phyloP scores from a whole-genome alignment of 1,284 basidiomycete species.

The Mycosarcoma mackinlayi region DNA sequence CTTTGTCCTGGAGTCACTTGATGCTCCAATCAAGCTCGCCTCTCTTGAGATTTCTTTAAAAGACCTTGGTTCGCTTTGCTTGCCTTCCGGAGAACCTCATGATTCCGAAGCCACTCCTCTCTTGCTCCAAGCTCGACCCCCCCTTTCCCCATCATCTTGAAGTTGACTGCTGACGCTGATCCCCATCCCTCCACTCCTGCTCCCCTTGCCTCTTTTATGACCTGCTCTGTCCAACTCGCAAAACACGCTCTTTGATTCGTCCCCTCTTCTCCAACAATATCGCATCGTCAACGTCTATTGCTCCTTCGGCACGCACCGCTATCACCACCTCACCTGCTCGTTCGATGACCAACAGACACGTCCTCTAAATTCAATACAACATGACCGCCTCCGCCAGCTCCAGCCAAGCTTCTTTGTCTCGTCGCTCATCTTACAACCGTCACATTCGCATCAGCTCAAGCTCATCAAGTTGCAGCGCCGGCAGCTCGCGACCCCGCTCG shows the following conservation, averaged over 20 bases:
- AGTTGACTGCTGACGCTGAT: slow-evolving; percentile 16
- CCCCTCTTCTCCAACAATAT: neutral
- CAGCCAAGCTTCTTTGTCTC: slow-evolving; percentile 23
- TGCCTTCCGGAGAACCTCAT: slow-evolving; percentile 6
- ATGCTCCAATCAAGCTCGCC: neutral
- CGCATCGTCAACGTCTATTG: slow-evolving; percentile 6
- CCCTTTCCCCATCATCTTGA: slow-evolving; percentile 1
- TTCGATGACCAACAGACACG: slow-evolving; percentile 21
- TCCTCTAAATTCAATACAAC: slow-evolving; percentile 5
- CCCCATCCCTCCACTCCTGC: slow-evolving; percentile 5
- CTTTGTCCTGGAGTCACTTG: slow-evolving; percentile 5
- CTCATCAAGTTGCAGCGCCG: slow-evolving; percentile 33
- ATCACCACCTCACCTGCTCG: neutral
- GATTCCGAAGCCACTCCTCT: slow-evolving; percentile 29
- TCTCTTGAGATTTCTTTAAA: slow-evolving; percentile 17
- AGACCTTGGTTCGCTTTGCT: slow-evolving; percentile 2
- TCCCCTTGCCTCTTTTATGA: neutral
- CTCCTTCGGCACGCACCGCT: neutral
- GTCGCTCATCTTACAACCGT: slow-evolving; percentile 37
- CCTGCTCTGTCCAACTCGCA: slow-evolving; percentile 3
- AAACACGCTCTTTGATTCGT: slow-evolving; percentile 21
- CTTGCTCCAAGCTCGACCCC: slow-evolving; percentile 1
- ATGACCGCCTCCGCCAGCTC: slow-evolving; percentile 41
- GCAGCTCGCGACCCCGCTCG: slow-evolving; percentile 35
- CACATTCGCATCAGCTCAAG: slow-evolving; percentile 31